Evolutionary conservation across 2,329 filamentous ascomycete genomes (phyloP).

Genomic region (Xylariomycetidae sp.): DNA sequence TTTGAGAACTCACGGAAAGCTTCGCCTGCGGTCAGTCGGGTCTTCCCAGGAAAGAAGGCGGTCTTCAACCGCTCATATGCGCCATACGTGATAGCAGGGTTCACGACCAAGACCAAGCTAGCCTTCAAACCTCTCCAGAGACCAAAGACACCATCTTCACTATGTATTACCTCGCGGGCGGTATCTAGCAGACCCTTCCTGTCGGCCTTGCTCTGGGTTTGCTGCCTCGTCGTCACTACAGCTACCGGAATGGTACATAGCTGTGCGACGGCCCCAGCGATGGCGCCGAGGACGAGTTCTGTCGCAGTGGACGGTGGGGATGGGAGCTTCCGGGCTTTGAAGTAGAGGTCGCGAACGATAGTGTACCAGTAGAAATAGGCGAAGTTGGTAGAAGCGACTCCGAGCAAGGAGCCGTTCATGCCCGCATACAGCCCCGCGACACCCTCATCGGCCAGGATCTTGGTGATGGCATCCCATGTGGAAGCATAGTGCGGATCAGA

Average conservation of each 20-base stretch:
- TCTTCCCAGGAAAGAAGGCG: constrained; percentile 70
- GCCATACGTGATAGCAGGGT: constrained; percentile 96
- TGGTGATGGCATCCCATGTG: constrained; percentile 81
- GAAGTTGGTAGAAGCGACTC: constrained; percentile 96
- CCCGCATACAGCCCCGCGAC: constrained; percentile 80
- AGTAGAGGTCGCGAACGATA: constrained; percentile 75
- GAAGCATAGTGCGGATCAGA: constrained; percentile 74
- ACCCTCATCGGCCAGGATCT: constrained; percentile 79
- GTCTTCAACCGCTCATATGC: constrained; percentile 88
- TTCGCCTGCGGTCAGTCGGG: constrained; percentile 74
- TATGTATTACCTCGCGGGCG: constrained; percentile 80
- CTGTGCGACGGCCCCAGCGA: constrained; percentile 87
- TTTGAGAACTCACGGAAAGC: constrained; percentile 70
- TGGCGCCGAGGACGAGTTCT: constrained; percentile 79
- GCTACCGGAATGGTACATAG: constrained; percentile 95
- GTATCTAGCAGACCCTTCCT: constrained; percentile 85
- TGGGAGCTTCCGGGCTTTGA: constrained; percentile 49
- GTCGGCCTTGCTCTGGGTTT: constrained; percentile 81
- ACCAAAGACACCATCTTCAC: constrained; percentile 83
- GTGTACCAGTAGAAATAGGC: constrained; percentile 99
- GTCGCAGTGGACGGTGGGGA: constrained; percentile 68
- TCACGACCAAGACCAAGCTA: constrained; percentile 90
- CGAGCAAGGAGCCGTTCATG: constrained; percentile 79
- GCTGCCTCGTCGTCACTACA: constrained; percentile 91
- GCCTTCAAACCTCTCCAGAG: constrained; percentile 96